Conservation (phyloP, 257 asterid genomes). For the Petunia secreta region DNA sequence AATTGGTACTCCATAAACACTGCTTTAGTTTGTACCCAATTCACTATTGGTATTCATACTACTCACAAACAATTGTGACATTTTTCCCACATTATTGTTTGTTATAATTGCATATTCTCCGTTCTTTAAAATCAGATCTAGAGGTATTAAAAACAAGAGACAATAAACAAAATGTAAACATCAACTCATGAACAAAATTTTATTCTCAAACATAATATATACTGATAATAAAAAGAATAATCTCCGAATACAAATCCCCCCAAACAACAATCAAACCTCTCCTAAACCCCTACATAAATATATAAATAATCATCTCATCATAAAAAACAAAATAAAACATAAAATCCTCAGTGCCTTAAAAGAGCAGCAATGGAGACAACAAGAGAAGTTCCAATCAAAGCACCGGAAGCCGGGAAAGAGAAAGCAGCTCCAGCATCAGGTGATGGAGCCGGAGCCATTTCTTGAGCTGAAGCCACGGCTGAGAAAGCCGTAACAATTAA, state of each 20-base stretch:
- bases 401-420: constrained; percentile 32
- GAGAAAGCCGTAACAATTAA: background rate
- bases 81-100: too few relatives aligned
- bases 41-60: too few relatives aligned
- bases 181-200: background rate
- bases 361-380: constrained; percentile 28
- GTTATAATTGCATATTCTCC: too few relatives aligned
- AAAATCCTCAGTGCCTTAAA: constrained; percentile 35
- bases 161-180: too few relatives aligned
- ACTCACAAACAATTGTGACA: too few relatives aligned
- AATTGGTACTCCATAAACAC: too few relatives aligned
- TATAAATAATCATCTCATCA: background rate
- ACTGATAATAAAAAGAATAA: background rate
- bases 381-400: constrained; percentile 28
- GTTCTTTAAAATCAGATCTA: too few relatives aligned
- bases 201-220: background rate
- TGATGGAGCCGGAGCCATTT: constrained; percentile 36
- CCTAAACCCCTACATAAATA: background rate
- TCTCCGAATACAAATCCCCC: background rate
- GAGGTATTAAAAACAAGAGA: background rate
- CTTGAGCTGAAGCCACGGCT: constrained; percentile 33
- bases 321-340: background rate
- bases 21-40: too few relatives aligned
- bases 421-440: constrained; percentile 41
- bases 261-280: background rate